phyloP scores from a whole-genome alignment of 1,139 yeast species.

The Lodderomyces beijingensis region DNA sequence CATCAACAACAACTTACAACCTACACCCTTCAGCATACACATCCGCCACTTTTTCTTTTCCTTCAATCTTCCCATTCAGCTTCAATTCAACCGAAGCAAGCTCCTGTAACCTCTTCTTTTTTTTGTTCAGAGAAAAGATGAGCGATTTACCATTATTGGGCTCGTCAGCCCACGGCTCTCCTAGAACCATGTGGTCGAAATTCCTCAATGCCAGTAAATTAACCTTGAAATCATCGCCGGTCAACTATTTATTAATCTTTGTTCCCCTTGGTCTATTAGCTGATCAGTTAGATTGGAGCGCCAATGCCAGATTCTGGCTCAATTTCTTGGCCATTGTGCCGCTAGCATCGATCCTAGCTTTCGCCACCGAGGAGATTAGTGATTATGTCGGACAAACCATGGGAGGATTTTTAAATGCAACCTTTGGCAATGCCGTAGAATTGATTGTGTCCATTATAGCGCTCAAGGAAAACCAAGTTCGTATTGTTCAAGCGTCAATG shows the following conservation, averaged over 20 bases:
- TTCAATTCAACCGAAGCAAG: too few relatives aligned
- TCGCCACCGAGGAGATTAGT: constrained; percentile 89
- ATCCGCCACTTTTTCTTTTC: too few relatives aligned
- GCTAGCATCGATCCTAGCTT: constrained; percentile 82
- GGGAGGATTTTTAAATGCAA: constrained; percentile 92
- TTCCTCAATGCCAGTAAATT: constrained; percentile 13
- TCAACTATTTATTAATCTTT: constrained; percentile 70
- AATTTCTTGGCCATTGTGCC: constrained; percentile 92
- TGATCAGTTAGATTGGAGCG: constrained; percentile 54
- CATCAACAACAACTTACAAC: too few relatives aligned
- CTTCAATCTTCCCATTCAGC: too few relatives aligned
- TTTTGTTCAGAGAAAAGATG: constrained; percentile 5
- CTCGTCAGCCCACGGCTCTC: constrained; percentile 3
- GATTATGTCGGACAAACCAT: constrained; percentile 82
- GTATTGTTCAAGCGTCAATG: constrained; percentile 97
- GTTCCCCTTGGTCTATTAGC: constrained; percentile 86
- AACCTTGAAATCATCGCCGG: constrained; percentile 62
- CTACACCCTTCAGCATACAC: too few relatives aligned
- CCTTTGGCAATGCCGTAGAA: constrained; percentile 93
- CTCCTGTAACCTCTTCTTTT: not conserved
- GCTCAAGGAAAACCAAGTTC: constrained; percentile 73
- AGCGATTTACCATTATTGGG: constrained; percentile 14
- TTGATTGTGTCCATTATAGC: constrained; percentile 92
- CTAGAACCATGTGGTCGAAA: constrained; percentile 1
- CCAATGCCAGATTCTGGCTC: constrained; percentile 60